Evolutionary conservation across 768 basidiomycete species (phyloP).

Genomic region (Podaxis sp.): DNA sequence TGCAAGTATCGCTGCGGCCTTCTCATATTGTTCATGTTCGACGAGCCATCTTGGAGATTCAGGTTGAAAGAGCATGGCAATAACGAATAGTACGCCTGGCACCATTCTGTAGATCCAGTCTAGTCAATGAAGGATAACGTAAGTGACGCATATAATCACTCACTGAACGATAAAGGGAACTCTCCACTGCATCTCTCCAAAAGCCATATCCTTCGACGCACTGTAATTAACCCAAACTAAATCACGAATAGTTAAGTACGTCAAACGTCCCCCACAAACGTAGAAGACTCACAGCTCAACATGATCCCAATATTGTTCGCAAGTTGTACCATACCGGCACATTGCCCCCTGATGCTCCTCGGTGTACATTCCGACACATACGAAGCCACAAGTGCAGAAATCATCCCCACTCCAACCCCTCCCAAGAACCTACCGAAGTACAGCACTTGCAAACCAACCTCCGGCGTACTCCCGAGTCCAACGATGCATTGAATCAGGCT

Average conservation of each 20-base stretch:
- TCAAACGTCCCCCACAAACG: conserved; percentile 24
- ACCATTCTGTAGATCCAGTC: conserved; percentile 31
- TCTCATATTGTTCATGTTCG: conserved; percentile 41
- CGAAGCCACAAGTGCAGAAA: conserved; percentile 46
- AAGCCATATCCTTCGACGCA: conserved; percentile 33
- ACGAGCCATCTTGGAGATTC: conserved; percentile 61
- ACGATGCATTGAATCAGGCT: conserved; percentile 44
- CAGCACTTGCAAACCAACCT: conserved; percentile 36
- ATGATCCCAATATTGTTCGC: conserved; percentile 37
- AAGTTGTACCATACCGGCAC: conserved; percentile 44
- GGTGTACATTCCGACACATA: conserved; percentile 54
- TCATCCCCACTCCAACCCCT: conserved; percentile 63
- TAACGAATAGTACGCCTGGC: conserved; percentile 49
- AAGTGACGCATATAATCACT: not conserved
- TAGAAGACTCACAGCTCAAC: conserved; percentile 32
- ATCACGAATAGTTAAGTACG: not conserved
- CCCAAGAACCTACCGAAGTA: conserved; percentile 55
- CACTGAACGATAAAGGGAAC: conserved; percentile 51
- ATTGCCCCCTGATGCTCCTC: conserved; percentile 46
- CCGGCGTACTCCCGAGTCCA: conserved; percentile 38
- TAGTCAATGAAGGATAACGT: not conserved
- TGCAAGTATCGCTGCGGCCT: conserved; percentile 41
- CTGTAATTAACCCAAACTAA: conserved; percentile 51
- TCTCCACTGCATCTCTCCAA: conserved; percentile 48
- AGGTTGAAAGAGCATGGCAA: conserved; percentile 47